Conservation (phyloP, 2,329 filamentous ascomycete genomes). For the Calycina marina region DNA sequence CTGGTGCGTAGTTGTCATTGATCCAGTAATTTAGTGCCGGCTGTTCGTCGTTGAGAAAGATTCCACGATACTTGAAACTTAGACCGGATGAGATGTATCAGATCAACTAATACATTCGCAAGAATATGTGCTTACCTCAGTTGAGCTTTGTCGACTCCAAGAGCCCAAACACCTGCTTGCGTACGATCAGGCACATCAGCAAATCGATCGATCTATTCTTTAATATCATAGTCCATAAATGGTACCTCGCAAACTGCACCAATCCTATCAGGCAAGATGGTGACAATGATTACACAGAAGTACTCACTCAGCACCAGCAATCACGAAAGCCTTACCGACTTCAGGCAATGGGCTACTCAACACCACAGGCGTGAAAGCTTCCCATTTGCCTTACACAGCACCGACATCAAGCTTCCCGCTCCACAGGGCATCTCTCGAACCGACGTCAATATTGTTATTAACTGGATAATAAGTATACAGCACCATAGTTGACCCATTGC, state of each 20-base stretch:
- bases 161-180: constrained; percentile 31
- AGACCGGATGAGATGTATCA: too few species aligned
- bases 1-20: constrained; percentile 28
- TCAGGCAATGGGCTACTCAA: constrained; percentile 42
- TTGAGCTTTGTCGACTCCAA: constrained; percentile 31
- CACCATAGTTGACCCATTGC: constrained; percentile 10
- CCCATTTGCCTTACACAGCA: constrained; percentile 48
- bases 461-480: constrained; percentile 17
- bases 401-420: constrained; percentile 44
- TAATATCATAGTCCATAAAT: constrained; percentile 60
- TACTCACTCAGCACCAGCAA: constrained; percentile 58
- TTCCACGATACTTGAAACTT: constrained; percentile 40
- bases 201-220: constrained; percentile 54
- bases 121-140: too few species aligned
- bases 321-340: constrained; percentile 43
- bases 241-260: constrained; percentile 43
- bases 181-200: constrained; percentile 35
- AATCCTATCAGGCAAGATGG: too few species aligned
- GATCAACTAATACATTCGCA: too few species aligned
- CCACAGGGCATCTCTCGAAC: too few species aligned
- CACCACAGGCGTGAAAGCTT: constrained; percentile 47
- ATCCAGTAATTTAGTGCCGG: constrained; percentile 51
- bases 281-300: too few species aligned
- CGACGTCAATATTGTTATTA: constrained; percentile 16
- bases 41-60: constrained; percentile 48